phyloP scores from a whole-genome alignment of 306 rosid genomes.

The Quercus bicolor region DNA sequence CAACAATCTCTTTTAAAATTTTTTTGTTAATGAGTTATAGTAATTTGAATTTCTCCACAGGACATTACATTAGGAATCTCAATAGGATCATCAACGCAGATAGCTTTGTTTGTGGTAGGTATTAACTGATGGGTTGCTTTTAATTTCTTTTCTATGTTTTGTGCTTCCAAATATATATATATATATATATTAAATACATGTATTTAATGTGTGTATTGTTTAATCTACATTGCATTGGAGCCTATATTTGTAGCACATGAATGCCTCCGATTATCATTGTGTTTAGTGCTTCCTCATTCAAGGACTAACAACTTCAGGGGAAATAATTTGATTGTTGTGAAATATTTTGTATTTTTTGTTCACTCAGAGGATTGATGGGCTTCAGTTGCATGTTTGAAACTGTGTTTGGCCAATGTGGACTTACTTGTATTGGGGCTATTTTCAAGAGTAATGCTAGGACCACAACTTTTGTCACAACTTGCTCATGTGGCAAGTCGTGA shows the following conservation, averaged over 20 bases:
- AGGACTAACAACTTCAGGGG: neutral
- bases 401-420: too few species aligned
- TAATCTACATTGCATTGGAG: too few species aligned
- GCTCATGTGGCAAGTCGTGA: too few species aligned
- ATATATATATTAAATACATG: too few species aligned
- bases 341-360: too few species aligned
- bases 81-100: conserved; percentile 80
- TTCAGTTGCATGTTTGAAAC: too few species aligned
- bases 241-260: too few species aligned
- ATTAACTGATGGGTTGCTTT: neutral
- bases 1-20: neutral
- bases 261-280: neutral
- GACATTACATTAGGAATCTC: conserved; percentile 83
- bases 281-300: neutral
- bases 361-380: too few species aligned
- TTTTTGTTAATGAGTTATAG: neutral
- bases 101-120: conserved; percentile 77
- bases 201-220: neutral
- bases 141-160: neutral
- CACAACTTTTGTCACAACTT: too few species aligned
- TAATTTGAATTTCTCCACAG: conserved; percentile 36
- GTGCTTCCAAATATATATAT: neutral
- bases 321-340: neutral
- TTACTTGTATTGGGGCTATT: too few species aligned
- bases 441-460: too few species aligned